Evolutionary conservation across 1,139 yeast genomes (phyloP).

Genomic region (Arxiozyma heterogenica): DNA sequence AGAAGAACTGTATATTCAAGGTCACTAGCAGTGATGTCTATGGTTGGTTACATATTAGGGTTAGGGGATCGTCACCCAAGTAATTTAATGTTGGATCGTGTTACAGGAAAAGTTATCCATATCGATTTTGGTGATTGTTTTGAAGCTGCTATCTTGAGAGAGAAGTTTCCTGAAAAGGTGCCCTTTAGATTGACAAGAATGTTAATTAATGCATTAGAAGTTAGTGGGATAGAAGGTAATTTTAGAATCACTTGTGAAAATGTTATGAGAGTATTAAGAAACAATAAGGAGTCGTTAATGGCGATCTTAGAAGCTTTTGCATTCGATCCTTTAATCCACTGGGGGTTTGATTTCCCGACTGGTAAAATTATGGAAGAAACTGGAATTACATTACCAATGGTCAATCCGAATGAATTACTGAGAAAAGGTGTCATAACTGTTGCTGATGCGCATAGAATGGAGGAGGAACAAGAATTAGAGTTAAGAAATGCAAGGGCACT

Average conservation of each 20-base stretch:
- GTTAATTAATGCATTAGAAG: conserved; percentile 98
- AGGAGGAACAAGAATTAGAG: conserved; percentile 68
- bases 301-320: conserved; percentile 98
- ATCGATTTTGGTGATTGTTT: conserved; percentile 99
- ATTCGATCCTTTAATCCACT: conserved; percentile 93
- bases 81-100: conserved; percentile 86
- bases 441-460: conserved; percentile 62
- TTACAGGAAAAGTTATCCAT: conserved; percentile 91
- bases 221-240: conserved; percentile 96
- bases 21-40: conserved; percentile 95
- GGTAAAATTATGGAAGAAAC: conserved; percentile 67
- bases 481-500: conserved; percentile 87
- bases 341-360: conserved; percentile 95
- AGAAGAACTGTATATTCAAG: conserved; percentile 93
- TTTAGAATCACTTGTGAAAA: conserved; percentile 94
- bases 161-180: conserved; percentile 95
- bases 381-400: conserved; percentile 55
- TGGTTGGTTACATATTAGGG: conserved; percentile 95
- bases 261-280: conserved; percentile 90
- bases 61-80: conserved; percentile 98
- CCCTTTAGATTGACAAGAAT: conserved; percentile 95
- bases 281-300: conserved; percentile 91
- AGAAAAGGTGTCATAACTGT: conserved; percentile 70
- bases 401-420: conserved; percentile 57
- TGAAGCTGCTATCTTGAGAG: conserved; percentile 94